phyloP scores from a whole-genome alignment of 2,329 filamentous ascomycete species.

The Corinectria fuckeliana region DNA sequence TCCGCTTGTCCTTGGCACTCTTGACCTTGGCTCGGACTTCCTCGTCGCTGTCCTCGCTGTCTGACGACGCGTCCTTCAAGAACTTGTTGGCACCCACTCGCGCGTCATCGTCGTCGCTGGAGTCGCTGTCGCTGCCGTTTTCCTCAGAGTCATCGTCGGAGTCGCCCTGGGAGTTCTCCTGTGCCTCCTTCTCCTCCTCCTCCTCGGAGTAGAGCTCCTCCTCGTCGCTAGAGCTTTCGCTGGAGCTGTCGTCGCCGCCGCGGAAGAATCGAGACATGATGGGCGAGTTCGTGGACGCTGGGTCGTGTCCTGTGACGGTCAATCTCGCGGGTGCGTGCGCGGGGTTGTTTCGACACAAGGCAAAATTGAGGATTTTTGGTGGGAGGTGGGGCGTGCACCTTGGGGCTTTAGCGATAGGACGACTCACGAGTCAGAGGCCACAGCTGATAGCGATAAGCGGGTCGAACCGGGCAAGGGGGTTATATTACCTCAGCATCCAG shows the following conservation, averaged over 20 bases:
- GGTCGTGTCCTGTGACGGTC: conserved; percentile 41
- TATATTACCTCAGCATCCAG: conserved; percentile 17
- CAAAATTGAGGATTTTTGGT: conserved; percentile 53
- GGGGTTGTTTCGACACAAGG: conserved; percentile 45
- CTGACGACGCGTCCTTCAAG: conserved; percentile 75
- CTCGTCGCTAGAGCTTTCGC: conserved; percentile 94
- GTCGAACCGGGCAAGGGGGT: neutral
- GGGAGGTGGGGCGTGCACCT: conserved; percentile 49
- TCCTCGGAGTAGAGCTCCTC: conserved; percentile 82
- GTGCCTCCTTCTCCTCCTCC: conserved; percentile 54
- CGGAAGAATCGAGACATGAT: conserved; percentile 98
- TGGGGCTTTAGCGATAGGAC: conserved; percentile 47
- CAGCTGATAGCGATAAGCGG: conserved; percentile 27
- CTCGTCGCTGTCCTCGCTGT: conserved; percentile 87
- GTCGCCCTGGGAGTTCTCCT: conserved; percentile 53
- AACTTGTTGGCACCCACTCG: conserved; percentile 80
- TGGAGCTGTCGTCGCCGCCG: conserved; percentile 89
- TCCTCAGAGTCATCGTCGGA: conserved; percentile 61
- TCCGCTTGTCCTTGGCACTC: conserved; percentile 97
- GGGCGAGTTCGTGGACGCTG: conserved; percentile 43
- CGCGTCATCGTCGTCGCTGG: conserved; percentile 69
- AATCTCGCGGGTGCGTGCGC: conserved; percentile 42
- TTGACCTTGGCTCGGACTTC: conserved; percentile 88
- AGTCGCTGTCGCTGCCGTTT: conserved; percentile 54
- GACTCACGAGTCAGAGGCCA: conserved; percentile 29